Evolutionary conservation across 2,329 filamentous ascomycete species (phyloP).

Genomic region (Didymella keratinophila): DNA sequence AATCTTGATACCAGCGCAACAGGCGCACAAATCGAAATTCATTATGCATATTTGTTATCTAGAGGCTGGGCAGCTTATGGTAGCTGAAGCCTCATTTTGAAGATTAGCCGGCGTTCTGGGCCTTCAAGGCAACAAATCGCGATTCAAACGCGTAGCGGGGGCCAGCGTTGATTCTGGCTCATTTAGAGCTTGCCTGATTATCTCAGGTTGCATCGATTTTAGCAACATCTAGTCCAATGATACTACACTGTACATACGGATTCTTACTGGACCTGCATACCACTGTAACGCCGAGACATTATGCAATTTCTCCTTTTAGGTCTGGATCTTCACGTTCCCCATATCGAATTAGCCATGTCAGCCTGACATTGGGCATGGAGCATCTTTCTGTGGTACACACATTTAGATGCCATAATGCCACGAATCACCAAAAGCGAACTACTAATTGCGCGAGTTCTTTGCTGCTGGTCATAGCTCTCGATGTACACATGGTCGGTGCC

Average conservation of each 20-base stretch:
- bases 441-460: not conserved
- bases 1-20: constrained; percentile 14
- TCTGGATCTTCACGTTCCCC: not conserved
- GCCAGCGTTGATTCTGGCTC: not conserved
- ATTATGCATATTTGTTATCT: not conserved
- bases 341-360: constrained; percentile 1
- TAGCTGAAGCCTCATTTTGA: constrained; percentile 1
- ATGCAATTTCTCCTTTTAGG: not conserved
- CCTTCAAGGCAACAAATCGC: not conserved
- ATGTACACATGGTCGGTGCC: not conserved
- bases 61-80: not conserved
- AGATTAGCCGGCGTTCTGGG: constrained; percentile 17
- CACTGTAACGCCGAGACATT: not conserved
- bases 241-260: not conserved
- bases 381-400: not conserved
- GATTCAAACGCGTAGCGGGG: not conserved
- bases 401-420: not conserved
- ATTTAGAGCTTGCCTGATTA: not conserved
- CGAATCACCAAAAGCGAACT: not conserved
- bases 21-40: constrained; percentile 9
- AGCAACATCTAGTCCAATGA: constrained; percentile 4
- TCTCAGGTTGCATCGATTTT: not conserved
- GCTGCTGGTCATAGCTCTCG: not conserved
- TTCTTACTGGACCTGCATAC: not conserved
- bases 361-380: not conserved